Evolutionary conservation across 2,329 filamentous ascomycete genomes (phyloP).

Genomic region (Colletotrichum sp.): DNA sequence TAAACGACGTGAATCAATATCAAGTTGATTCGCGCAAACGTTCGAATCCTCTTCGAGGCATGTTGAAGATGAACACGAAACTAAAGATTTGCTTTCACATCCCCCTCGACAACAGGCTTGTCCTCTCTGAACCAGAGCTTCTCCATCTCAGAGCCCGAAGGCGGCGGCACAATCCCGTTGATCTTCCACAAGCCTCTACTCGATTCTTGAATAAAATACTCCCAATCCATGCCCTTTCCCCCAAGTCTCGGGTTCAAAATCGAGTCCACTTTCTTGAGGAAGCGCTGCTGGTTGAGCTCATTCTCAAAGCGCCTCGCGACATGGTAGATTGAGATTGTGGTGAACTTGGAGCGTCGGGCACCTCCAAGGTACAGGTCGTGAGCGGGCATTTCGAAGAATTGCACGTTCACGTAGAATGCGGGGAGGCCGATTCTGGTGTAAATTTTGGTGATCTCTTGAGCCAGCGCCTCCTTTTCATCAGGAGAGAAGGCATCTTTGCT

Average conservation of each 20-base stretch:
- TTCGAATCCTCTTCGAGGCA: not conserved
- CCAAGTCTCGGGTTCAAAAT: not conserved
- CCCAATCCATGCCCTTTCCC: not conserved
- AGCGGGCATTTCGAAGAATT: not conserved
- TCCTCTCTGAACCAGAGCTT: not conserved
- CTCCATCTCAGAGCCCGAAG: not conserved
- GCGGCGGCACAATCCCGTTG: not conserved
- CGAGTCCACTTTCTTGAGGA: not conserved
- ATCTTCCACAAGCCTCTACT: not conserved
- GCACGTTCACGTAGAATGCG: not conserved
- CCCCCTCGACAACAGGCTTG: constrained; percentile 45
- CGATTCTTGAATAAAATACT: not conserved
- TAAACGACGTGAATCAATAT: not conserved
- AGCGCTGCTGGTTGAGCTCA: not conserved
- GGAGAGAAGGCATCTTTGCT: not conserved
- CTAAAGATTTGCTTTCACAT: not conserved
- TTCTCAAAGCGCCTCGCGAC: not conserved
- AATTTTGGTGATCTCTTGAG: not conserved
- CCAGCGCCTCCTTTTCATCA: not conserved
- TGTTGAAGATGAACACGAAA: not conserved
- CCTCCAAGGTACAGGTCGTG: not conserved
- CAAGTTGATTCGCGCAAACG: not conserved
- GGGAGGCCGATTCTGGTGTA: not conserved
- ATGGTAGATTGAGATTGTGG: not conserved
- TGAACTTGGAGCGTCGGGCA: not conserved